Base-by-base conservation (phyloP, 192 early-diverging fungal genomes). In the Coemansia furcata region DNA sequence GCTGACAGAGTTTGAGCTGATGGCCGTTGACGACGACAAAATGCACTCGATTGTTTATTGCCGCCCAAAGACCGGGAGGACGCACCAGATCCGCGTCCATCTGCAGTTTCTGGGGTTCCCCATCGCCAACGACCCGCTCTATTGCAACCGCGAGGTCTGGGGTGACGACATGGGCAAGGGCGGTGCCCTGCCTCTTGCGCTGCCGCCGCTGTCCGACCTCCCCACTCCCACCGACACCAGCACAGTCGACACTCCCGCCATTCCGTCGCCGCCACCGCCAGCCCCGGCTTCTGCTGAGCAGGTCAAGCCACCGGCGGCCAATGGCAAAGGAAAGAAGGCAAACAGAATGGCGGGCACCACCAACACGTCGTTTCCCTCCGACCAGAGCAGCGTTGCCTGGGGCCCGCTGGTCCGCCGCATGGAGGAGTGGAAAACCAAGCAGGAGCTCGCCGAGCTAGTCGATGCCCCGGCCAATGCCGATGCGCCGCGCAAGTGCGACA, bases 1-100 rank as follows among this genome's bases (percentile, higher is more conserved):
- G 44, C 75, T 77, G 14, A 98, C 97, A 0, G 75, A 87, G 47
- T 99, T 99, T 75, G 77, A 86, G 36, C 71, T 85, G 9, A 68
- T 92, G 6, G 32, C 55, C 21, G 55, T 58, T 58, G 71, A 67
- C 29, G 86, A 82, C 62, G 93, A 94, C 68, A 87, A 88, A 0
- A 47, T 60, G 1, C 86, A 90, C 3, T 93, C 91, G 37, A 85
- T 96, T 4, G 91, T 98, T 10, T 75, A 85, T 63, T 93, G 92
- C 65, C 77, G 86, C 46, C 97, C 97, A 2, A 70, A 93, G 17
- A 97, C 96, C 0, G 97, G 97, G 2, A 82, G 97, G 33, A 98
- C 96, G 12, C 97, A 99, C 63, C 97, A 99, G 80, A 98, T 99
- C 65, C 89, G 97, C 36, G 96, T 99, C 46, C 97, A 99, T 67